A percentile compares a stretch with the other conserved stretches of the same genome.
Conservation (phyloP, 257 asterid genomes). For the Plantago major region DNA sequence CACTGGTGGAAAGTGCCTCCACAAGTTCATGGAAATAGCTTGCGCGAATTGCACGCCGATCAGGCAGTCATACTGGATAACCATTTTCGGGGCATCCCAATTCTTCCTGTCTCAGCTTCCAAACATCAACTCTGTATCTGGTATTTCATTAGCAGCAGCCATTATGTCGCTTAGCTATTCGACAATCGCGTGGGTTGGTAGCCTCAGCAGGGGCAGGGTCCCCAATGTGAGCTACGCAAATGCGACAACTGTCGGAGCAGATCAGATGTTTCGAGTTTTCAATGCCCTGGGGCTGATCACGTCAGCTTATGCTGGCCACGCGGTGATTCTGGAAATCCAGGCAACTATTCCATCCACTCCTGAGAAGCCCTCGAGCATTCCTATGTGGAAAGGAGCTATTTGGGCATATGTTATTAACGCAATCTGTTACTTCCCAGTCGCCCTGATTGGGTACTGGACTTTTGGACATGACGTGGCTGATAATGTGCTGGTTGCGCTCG, state of each 20-base stretch:
- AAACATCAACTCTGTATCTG: slow-evolving; percentile 75
- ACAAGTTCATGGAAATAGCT: slow-evolving; percentile 64
- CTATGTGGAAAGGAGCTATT: slow-evolving; percentile 95
- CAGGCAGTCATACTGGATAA: slow-evolving; percentile 81
- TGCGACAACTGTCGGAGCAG: slow-evolving; percentile 48
- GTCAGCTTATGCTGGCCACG: slow-evolving; percentile 86
- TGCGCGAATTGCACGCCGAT: slow-evolving; percentile 55
- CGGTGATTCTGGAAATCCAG: slow-evolving; percentile 80
- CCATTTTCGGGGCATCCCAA: slow-evolving; percentile 78
- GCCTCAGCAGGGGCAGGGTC: slow-evolving; percentile 55
- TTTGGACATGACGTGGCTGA: slow-evolving; percentile 78
- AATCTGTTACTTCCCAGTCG: slow-evolving; percentile 77
- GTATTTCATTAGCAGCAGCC: slow-evolving; percentile 82
- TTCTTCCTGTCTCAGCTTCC: slow-evolving; percentile 87
- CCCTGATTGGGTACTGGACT: slow-evolving; percentile 78
- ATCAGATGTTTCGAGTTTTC: slow-evolving; percentile 61
- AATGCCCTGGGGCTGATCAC: slow-evolving; percentile 79
- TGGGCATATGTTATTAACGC: slow-evolving; percentile 72
- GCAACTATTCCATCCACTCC: slow-evolving; percentile 91
- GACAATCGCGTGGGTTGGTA: slow-evolving; percentile 26
- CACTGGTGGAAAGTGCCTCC: slow-evolving; percentile 81
- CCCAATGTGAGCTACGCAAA: slow-evolving; percentile 60
- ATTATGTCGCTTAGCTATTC: slow-evolving; percentile 57
- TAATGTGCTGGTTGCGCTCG: slow-evolving; percentile 62
- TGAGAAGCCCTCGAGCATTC: slow-evolving; percentile 69